Base-by-base conservation (phyloP, 169 alveolate genomes). In the Plasmodium ovale region DNA sequence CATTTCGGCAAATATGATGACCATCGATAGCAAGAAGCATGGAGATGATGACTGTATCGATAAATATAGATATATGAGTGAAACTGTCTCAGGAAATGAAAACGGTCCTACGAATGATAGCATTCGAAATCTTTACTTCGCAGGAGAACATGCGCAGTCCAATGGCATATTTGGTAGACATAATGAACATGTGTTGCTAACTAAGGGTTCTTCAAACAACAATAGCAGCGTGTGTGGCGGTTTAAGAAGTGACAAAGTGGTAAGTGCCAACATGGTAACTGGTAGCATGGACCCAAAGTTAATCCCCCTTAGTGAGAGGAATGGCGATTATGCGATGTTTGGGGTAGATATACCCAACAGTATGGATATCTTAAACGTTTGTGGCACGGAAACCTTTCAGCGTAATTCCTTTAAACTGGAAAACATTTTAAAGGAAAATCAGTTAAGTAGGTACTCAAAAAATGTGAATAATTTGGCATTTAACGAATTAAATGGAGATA, bases 371-470 rank as follows among this genome's bases (percentile, higher is more conserved):
- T 21, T 56, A 16, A 19, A 35, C 14, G 33, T 65, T 56, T 4
- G 56, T 14, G 67, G 53, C n/a, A 16, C 33, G 21, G 29, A 44
- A 6, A 54, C 33, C n/a, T 21, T 82, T 65, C 82, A 69, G 5
- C 23, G 51, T 42, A 47, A 65, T 69, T 5, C 53, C 7, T 37
- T 39, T 44, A n/a, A 65, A 25, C 29, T 59, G 4, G 72, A 82
- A 64, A 47, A 82, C 27, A 39, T 33, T n/a, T 39, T 56, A 67
- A 82, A 82, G 19, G 70, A 35, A 51, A 49, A 49, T 12, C 64
- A 67, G 3, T 53, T 65, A 29, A 82, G 54, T 10, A 82, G 23
- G 19, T 82, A 53, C 25, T 16, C 82, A 65, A 65, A 54, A 33
- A 51, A 42, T 29, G 79, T 51, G 51, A 23, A 25, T 37, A 82